These are phyloP conservation scores for Trypanosoma platydactyli DNA, from an alignment of 208 protist species.

Conservation along the genomic window DNA sequence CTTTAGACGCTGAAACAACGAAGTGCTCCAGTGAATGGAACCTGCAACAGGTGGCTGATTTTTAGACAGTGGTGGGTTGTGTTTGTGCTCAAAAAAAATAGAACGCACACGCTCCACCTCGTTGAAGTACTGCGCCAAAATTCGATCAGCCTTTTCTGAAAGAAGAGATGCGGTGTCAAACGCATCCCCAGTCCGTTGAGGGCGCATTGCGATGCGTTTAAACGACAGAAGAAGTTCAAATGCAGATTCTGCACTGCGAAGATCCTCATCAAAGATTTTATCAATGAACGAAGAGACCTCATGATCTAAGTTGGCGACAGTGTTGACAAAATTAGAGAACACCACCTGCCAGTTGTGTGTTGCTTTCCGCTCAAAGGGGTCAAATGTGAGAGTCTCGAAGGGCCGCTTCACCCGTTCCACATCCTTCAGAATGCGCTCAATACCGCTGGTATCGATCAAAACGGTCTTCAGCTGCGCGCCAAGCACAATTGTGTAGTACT, in stretches of 20 bases:
- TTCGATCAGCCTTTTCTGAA: constrained; percentile 94
- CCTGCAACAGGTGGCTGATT: constrained; percentile 97
- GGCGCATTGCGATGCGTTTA: constrained; percentile 90
- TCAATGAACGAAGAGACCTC: constrained; percentile 96
- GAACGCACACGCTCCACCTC: constrained; percentile 90
- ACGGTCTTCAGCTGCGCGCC: constrained; percentile 96
- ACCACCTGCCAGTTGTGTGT: constrained; percentile 92
- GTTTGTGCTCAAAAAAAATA: constrained; percentile 91
- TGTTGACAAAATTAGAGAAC: constrained; percentile 92
- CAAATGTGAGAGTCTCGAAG: constrained; percentile 95
- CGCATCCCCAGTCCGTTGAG: constrained; percentile 61
- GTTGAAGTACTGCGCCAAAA: constrained; percentile 94
- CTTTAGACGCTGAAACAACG: constrained; percentile 97
- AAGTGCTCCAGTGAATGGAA: constrained; percentile 96
- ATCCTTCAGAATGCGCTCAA: constrained; percentile 94
- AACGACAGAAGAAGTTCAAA: constrained; percentile 98
- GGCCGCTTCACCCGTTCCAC: constrained; percentile 95
- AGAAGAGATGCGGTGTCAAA: constrained; percentile 93
- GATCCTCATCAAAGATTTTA: constrained; percentile 96
- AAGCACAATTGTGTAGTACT: constrained; percentile 97
- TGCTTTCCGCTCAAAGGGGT: constrained; percentile 94
- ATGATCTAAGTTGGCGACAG: constrained; percentile 93
- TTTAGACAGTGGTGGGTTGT: constrained; percentile 94
- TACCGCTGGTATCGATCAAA: constrained; percentile 94
- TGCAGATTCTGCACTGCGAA: constrained; percentile 96